Evolutionary conservation across 2,329 filamentous ascomycete species (phyloP).

Genomic region (Xylariaceae sp.): DNA sequence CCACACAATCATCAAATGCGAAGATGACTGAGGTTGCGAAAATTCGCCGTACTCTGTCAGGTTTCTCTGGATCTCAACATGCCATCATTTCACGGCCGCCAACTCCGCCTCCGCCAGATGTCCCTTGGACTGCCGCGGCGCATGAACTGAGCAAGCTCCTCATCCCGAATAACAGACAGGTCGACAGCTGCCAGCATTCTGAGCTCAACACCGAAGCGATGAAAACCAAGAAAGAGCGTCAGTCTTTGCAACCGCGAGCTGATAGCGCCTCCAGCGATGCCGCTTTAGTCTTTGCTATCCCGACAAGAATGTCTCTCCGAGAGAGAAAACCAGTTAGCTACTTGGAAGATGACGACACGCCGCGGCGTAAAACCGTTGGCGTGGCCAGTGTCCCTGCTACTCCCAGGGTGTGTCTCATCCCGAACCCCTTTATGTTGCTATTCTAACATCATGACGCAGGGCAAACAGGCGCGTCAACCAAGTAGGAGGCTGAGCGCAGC

Average conservation of each 20-base stretch:
- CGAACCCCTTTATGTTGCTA: too few relatives aligned
- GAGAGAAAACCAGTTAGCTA: conserved; percentile 61
- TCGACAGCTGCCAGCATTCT: conserved; percentile 70
- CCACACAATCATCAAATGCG: conserved; percentile 81
- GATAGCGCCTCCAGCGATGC: conserved; percentile 29
- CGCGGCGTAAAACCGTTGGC: conserved; percentile 60
- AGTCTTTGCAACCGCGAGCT: conserved; percentile 46
- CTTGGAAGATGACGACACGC: conserved; percentile 46
- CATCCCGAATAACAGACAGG: conserved; percentile 71
- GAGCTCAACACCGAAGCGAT: conserved; percentile 71
- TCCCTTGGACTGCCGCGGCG: conserved; percentile 81
- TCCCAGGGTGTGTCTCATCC: conserved; percentile 41
- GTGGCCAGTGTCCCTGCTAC: conserved; percentile 44
- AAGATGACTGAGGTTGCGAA: conserved; percentile 69
- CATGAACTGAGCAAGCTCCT: conserved; percentile 79
- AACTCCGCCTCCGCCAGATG: conserved; percentile 71
- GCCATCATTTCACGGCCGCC: conserved; percentile 39
- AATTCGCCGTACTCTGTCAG: conserved; percentile 60
- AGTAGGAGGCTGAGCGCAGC: conserved; percentile 49
- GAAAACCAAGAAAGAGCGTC: conserved; percentile 60
- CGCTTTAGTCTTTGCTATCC: conserved; percentile 33
- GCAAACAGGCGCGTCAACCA: conserved; percentile 30
- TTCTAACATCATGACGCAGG: too few relatives aligned
- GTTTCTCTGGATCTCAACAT: conserved; percentile 40
- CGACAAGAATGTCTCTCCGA: conserved; percentile 68